Evolutionary conservation across 768 basidiomycete genomes (phyloP).

Genomic region (Tylopilus sp.): DNA sequence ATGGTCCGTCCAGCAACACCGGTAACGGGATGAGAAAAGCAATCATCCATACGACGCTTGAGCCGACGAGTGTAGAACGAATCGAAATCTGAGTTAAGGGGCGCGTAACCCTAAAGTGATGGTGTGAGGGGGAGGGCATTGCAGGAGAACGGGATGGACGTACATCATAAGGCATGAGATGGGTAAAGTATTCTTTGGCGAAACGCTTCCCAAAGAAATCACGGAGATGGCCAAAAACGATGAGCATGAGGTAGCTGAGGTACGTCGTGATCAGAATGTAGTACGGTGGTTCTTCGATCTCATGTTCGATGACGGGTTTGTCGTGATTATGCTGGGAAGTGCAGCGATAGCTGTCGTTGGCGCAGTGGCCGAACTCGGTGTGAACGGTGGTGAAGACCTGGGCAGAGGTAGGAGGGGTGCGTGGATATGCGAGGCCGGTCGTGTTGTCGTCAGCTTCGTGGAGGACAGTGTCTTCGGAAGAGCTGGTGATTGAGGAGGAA

Average conservation of each 20-base stretch:
- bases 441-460: conserved; percentile 51
- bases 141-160: conserved; percentile 32
- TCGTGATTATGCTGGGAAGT: conserved; percentile 54
- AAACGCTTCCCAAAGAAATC: conserved; percentile 94
- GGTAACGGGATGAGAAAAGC: conserved; percentile 89
- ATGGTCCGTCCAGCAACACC: conserved; percentile 96
- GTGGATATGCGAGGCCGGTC: conserved; percentile 59
- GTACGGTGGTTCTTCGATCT: conserved; percentile 86
- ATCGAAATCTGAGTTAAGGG: conserved; percentile 96
- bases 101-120: conserved; percentile 81
- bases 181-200: conserved; percentile 62
- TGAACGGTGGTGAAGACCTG: conserved; percentile 78
- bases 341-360: conserved; percentile 69
- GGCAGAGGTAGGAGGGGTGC: conserved; percentile 73
- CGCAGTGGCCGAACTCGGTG: conserved; percentile 91
- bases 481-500: conserved; percentile 67
- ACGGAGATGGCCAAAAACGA: conserved; percentile 86
- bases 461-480: conserved; percentile 65
- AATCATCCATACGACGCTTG: conserved; percentile 92
- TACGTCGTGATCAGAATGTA: conserved; percentile 92
- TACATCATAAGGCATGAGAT: conserved; percentile 82
- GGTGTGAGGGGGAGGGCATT: conserved; percentile 1
- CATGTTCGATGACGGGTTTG: conserved; percentile 46
- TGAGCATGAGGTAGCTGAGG: conserved; percentile 89
- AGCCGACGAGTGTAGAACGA: conserved; percentile 98